Evolutionary conservation across 192 early-diverging fungal genomes (phyloP).

Genomic region (Phycomyces nitens): DNA sequence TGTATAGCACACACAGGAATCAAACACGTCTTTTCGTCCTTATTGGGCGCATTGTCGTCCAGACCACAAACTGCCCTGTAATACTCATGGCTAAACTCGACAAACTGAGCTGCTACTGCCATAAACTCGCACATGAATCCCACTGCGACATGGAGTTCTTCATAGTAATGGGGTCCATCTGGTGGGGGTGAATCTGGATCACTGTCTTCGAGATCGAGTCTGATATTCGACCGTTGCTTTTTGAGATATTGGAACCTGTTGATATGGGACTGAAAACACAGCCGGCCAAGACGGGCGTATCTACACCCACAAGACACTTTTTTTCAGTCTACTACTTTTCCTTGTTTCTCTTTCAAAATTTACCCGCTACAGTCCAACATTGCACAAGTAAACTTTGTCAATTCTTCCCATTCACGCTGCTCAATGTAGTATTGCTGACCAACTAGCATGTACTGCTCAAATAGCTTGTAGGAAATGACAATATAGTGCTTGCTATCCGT

Average conservation of each 20-base stretch:
- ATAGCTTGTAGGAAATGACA: slow-evolving; percentile 23
- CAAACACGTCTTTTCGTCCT: slow-evolving; percentile 26
- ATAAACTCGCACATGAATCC: slow-evolving; percentile 28
- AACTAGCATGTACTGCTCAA: slow-evolving; percentile 20
- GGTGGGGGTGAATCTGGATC: not conserved
- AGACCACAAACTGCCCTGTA: slow-evolving; percentile 22
- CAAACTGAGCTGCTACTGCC: slow-evolving; percentile 20
- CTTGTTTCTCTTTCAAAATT: not conserved
- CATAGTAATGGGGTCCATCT: not conserved
- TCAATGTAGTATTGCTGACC: slow-evolving; percentile 31
- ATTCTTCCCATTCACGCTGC: slow-evolving; percentile 14
- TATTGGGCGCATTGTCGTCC: slow-evolving; percentile 3
- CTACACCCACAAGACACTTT: slow-evolving; percentile 8
- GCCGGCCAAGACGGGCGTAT: slow-evolving; percentile 10
- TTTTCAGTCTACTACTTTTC: not conserved
- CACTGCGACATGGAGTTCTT: slow-evolving; percentile 4
- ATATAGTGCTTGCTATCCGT: slow-evolving; percentile 30
- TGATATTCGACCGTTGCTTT: slow-evolving; percentile 12
- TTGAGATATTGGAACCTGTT: slow-evolving; percentile 20
- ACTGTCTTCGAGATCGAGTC: not conserved
- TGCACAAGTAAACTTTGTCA: slow-evolving; percentile 18
- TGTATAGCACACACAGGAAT: slow-evolving; percentile 30
- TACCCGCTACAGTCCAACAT: slow-evolving; percentile 30
- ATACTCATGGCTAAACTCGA: slow-evolving; percentile 20
- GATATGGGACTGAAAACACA: slow-evolving; percentile 11